These are phyloP conservation scores for Fusarium equiseti DNA, from an alignment of 2,329 filamentous ascomycete genomes.

Conservation along the genomic window DNA sequence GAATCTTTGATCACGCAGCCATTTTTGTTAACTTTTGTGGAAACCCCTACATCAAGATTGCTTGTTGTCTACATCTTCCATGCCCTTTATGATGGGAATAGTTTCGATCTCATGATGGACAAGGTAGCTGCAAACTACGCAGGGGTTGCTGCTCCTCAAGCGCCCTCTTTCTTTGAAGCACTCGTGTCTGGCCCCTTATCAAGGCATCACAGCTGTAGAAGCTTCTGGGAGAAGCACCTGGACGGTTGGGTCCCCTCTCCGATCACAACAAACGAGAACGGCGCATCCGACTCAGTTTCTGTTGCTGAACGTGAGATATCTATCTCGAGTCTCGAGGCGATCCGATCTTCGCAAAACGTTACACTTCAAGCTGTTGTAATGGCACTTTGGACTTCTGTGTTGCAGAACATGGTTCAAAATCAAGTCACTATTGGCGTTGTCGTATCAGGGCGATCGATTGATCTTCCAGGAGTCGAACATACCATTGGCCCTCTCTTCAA, in stretches of 20 bases:
- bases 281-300: neutral
- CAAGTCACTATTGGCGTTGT: slow-evolving; percentile 77
- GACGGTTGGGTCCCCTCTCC: slow-evolving; percentile 44
- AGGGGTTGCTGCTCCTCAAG: slow-evolving; percentile 43
- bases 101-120: slow-evolving; percentile 75
- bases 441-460: slow-evolving; percentile 80
- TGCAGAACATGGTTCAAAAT: slow-evolving; percentile 64
- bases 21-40: slow-evolving; percentile 54
- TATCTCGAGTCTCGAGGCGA: slow-evolving; percentile 60
- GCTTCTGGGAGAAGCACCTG: slow-evolving; percentile 77
- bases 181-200: slow-evolving; percentile 77
- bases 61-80: slow-evolving; percentile 83
- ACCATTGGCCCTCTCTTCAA: slow-evolving; percentile 91
- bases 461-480: slow-evolving; percentile 72
- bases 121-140: slow-evolving; percentile 57
- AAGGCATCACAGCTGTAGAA: slow-evolving; percentile 54
- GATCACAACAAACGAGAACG: slow-evolving; percentile 23
- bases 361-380: slow-evolving; percentile 85
- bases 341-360: slow-evolving; percentile 72
- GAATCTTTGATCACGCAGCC: slow-evolving; percentile 36
- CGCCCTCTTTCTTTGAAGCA: slow-evolving; percentile 73
- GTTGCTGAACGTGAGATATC: slow-evolving; percentile 47
- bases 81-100: slow-evolving; percentile 86
- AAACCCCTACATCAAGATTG: slow-evolving; percentile 56
- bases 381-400: slow-evolving; percentile 75